Conservation (phyloP, 1,284 basidiomycete genomes). For the Tylopilus sp. region DNA sequence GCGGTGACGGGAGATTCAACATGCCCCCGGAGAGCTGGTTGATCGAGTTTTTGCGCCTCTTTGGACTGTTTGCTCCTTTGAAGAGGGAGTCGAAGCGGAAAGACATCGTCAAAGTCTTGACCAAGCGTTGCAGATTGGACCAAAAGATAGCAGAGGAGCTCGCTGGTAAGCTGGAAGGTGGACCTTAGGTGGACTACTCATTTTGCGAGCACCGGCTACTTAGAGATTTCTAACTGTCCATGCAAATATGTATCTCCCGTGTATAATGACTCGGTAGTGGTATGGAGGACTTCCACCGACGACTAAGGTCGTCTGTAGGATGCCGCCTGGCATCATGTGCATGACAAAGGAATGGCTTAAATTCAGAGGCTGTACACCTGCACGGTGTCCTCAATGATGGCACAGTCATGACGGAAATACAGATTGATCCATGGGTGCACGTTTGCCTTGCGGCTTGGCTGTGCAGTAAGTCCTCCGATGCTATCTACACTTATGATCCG, state of each 20-base stretch:
- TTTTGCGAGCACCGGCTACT: conserved; percentile 4
- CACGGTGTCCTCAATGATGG: neutral
- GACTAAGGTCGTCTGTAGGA: neutral
- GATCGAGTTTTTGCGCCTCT: conserved; percentile 35
- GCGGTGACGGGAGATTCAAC: conserved; percentile 27
- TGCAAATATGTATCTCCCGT: conserved; percentile 17
- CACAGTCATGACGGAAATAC: neutral
- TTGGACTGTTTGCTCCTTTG: conserved; percentile 37
- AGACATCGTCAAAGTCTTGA: conserved; percentile 36
- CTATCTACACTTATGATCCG: neutral
- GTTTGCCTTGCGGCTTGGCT: neutral
- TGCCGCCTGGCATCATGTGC: too few species aligned
- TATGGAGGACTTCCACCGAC: neutral
- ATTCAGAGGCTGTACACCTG: neutral
- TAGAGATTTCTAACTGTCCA: conserved; percentile 8
- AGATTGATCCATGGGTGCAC: neutral
- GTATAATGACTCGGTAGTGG: neutral
- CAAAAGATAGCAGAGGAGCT: conserved; percentile 31
- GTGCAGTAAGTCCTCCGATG: neutral
- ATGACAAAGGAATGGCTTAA: too few species aligned
- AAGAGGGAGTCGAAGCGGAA: conserved; percentile 37
- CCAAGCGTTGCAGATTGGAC: conserved; percentile 41
- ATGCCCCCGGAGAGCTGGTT: conserved; percentile 44
- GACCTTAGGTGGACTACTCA: neutral
- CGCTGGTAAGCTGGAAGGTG: conserved; percentile 24